Base-by-base conservation (phyloP, 2,329 filamentous ascomycete species). In the Epichloe bromicola region DNA sequence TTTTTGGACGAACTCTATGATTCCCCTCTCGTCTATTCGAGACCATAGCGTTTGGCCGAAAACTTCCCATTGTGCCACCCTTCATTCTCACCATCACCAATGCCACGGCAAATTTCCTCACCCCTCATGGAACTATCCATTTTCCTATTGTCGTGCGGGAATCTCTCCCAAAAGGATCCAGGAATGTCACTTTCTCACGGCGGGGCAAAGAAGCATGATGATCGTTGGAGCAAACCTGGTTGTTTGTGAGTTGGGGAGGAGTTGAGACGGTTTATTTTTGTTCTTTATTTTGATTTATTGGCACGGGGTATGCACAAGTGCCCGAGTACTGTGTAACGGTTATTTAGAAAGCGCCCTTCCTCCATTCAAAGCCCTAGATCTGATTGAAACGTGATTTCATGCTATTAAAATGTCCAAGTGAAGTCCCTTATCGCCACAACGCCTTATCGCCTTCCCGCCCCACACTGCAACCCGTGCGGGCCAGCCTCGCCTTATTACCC, bases 291-390 rank as follows among this genome's bases (percentile, higher is more conserved):
- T 10, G 36, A 7, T 14, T 6, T 37, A 19, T 38, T 40, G 51
- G 40, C 48, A 51, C 38, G 23, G 41, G 47, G 43, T 15, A 42
- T 37, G 42, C 47, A 52, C 36, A 3, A 44, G 30, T 48, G 46
- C 37, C 41, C n/a, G 36, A 52, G n/a, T 52, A 46, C 34, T 38
- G 44, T 49, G 37, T 43, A 43, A 52, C 36, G 55, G 54, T 57
- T 57, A 58, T 59, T 60, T 65, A 64, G 63, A 64, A 58, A 62
- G 60, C 61, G 59, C 57, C 54, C 49, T 58, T 60, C 55, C 58
- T 57, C 55, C 58, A 61, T 62, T 61, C 54, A 63, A 65, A 63
- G 59, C 30, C 51, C 55, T 65, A 65, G 63, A 65, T 63, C 55
- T 63, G 58, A 59, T 59, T 63, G 52, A 61, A 56, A 48, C 48